Percentiles rank a stretch among this genome's conserved stretches.
Evolutionary conservation across 345 rosid genomes (phyloP).

Genomic region (Excoecaria cochinchinensis): DNA sequence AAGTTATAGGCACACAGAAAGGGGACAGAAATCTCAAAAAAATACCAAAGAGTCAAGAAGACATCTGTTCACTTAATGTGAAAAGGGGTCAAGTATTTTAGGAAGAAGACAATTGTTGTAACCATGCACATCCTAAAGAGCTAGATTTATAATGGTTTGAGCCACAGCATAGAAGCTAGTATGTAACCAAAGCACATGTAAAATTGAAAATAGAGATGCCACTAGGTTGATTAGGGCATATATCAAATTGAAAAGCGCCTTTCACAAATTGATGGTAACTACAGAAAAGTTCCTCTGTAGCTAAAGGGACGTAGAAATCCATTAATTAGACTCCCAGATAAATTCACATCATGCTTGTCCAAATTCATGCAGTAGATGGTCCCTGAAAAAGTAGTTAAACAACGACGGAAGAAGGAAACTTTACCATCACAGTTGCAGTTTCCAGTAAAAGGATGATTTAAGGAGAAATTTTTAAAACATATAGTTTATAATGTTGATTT

Average conservation of each 20-base stretch:
- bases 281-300: background rate
- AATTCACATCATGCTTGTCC: background rate
- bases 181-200: background rate
- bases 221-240: slow-evolving; percentile 2
- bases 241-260: background rate
- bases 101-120: background rate
- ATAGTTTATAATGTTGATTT: background rate
- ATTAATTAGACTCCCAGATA: background rate
- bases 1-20: slow-evolving; percentile 6
- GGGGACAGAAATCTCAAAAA: background rate
- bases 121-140: background rate
- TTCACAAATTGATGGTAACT: background rate
- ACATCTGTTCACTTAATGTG: background rate
- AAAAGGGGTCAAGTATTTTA: background rate
- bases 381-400: background rate
- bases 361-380: background rate
- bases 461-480: background rate
- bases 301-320: background rate
- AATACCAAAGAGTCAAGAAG: background rate
- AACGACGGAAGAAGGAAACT: background rate
- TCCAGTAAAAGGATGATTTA: background rate
- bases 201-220: background rate
- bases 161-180: background rate
- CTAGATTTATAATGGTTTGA: background rate
- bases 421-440: background rate